Percentiles rank a stretch among this genome's conserved stretches.
These are phyloP conservation scores for Teratosphaeria gauchensis DNA, from an alignment of 2,329 filamentous ascomycete genomes.

Conservation along the genomic window DNA sequence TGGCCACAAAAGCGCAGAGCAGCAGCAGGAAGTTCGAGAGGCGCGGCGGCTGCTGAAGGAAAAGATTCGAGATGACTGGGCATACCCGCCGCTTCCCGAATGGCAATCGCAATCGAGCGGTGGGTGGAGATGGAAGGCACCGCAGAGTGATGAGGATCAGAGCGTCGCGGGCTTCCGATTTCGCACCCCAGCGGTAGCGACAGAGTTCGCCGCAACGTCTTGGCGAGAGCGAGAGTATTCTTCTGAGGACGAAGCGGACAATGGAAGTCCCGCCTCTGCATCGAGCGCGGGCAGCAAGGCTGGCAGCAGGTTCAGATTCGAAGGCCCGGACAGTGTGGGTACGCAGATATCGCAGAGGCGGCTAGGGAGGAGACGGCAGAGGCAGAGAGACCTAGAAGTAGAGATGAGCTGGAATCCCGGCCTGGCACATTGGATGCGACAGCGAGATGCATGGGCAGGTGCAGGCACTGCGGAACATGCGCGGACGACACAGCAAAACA, in stretches of 20 bases:
- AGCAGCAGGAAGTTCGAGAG: constrained; percentile 33
- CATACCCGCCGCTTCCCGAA: constrained; percentile 28
- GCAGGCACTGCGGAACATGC: constrained; percentile 47
- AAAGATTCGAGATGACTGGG: constrained; percentile 37
- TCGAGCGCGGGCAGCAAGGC: constrained; percentile 9
- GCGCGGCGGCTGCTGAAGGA: constrained; percentile 33
- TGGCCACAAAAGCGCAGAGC: constrained; percentile 15
- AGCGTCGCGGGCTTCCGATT: constrained; percentile 23
- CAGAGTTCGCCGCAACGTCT: constrained; percentile 23
- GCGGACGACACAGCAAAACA: constrained; percentile 2
- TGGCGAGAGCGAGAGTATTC: constrained; percentile 38
- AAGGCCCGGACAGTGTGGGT: constrained; percentile 36
- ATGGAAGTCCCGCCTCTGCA: constrained; percentile 7
- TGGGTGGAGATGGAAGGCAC: background rate
- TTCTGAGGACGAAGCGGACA: constrained; percentile 16
- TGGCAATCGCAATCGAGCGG: constrained; percentile 11
- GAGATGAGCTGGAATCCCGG: constrained; percentile 65
- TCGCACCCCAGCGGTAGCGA: constrained; percentile 13
- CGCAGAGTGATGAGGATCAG: background rate
- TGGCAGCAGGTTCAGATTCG: constrained; percentile 31
- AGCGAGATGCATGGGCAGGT: constrained; percentile 78
- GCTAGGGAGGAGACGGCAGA: constrained; percentile 27
- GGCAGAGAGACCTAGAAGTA: constrained; percentile 27
- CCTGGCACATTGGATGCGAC: constrained; percentile 64
- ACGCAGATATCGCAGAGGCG: constrained; percentile 22